Evolutionary conservation across 1,284 basidiomycete genomes (phyloP), one percentile per base, ranked within the genome.

Genomic region (Hortiboletus rubellus): DNA sequence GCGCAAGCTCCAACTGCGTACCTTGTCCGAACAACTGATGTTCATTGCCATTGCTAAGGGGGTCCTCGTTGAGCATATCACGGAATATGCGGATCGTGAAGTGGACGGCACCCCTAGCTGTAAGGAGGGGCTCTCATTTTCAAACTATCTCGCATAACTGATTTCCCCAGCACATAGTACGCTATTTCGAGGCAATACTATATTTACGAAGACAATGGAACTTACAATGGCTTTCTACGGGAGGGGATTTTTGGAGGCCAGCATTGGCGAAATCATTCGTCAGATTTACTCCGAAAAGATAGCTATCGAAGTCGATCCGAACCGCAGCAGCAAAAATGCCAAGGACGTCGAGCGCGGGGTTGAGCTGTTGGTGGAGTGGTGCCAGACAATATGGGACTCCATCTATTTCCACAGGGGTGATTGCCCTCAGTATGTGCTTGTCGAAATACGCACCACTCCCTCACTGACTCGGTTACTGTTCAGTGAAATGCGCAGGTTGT

Each of bases 191-290:
- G 91, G 90, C 31, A 93, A 92, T 68, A 91, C 87, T 7, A 83
- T 82, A 40, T 78, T 93, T 54, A 93, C 92, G 24, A 93, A 91
- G 71, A 85, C 86, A 11, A 83, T 92, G 73, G 92, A 94, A 66
- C 71, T 84, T 7, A 85, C 84, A 62, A 91, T 94, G 84, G 76
- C 78, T 24, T 85, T 84, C 75, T 88, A 91, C 64, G 92, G 91
- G 14, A 83, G 77, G 65, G 74, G 78, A 0, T 94, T 92, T 67
- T 77, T 94, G 24, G 91, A 93, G 68, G 83, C 83, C 24, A 90
- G 88, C 63, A 79, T 94, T 43, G 92, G 91, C 12, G 70, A 72
- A 31, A 78, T 83, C 37, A 78, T 94, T 40, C 84, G 89, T 47
- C 79, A 82, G 47, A 76, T 94, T 43, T 89, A 83, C 68, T 67